Evolutionary conservation across 2,329 filamentous ascomycete species (phyloP), one percentile per base, ranked within the genome.

Genomic region (Setomelanomma holmii): DNA sequence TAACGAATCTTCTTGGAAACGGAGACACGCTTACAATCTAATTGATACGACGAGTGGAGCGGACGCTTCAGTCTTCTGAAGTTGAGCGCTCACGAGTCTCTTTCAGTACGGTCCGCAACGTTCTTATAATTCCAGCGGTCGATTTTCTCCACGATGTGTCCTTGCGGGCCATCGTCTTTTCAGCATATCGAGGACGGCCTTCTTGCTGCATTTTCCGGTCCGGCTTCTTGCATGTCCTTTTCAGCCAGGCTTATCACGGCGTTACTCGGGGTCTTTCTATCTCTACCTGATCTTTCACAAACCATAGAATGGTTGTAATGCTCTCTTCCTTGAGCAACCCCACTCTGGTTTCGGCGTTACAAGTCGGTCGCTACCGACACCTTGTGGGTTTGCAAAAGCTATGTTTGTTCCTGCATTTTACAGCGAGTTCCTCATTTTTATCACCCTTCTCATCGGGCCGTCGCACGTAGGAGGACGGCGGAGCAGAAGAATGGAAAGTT

Each of bases 1-100:
- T 67, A 53, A 74, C 69, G 69, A 74, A 67, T 74, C 61, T 73
- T 56, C 60, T 69, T 71, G 63, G 63, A 65, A 63, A 73, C 63
- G 68, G 73, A 63, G 55, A 63, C 56, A 63, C 65, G 61, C 55
- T 71, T 63, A 73, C 67, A 68, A 69, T 62, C 66, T 62, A 46
- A 61, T 35, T 64, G 68, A 67, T 50, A 53, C 33, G 68, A 70
- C 56, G 53, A 66, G 69, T 71, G 72, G 69, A 74, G 69, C 68
- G 67, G 68, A 68, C 54, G 68, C 69, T 21, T 53, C 58, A 45
- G 38, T 23, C 35, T 17, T n/a, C 53, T 53, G 59, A 40, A 42
- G 57, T 64, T 39, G 66, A 70, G 51, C 67, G 70, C 69, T 74
- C 71, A 71, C 70, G 53, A 69, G 51, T 72, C 64, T 53, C 60